A percentile compares a stretch with the other conserved stretches of the same genome.
These are phyloP conservation scores for Gaertneriomyces sp. DNA, from an alignment of 192 early-diverging fungal genomes.

Conservation along the genomic window DNA sequence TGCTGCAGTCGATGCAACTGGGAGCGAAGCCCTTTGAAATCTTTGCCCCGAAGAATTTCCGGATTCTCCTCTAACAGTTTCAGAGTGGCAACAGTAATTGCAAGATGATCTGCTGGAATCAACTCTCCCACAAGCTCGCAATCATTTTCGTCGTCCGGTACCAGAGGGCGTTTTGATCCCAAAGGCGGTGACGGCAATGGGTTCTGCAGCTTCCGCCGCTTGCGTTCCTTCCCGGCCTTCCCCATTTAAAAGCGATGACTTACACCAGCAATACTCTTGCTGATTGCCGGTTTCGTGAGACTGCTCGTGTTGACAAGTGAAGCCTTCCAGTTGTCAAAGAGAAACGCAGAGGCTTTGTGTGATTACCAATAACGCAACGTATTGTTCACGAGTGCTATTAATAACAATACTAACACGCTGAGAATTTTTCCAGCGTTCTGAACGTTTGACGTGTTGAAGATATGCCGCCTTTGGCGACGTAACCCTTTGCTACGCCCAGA, in stretches of 20 bases:
- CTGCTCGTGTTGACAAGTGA: no score
- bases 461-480: no score
- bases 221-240: conserved; percentile 54
- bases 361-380: no score
- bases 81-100: conserved; percentile 47
- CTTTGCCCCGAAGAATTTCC: conserved; percentile 45
- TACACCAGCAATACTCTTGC: no score
- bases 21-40: conserved; percentile 51
- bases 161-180: not conserved
- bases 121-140: conserved; percentile 4
- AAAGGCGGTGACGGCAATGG: not conserved
- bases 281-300: no score
- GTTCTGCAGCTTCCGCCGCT: conserved; percentile 49
- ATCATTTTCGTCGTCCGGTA: not conserved
- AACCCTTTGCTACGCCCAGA: no score
- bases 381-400: no score
- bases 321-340: no score
- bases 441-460: no score
- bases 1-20: conserved; percentile 48
- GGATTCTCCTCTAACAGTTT: conserved; percentile 40
- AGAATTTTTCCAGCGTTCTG: no score
- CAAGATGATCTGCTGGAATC: conserved; percentile 34
- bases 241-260: conserved; percentile 43
- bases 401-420: no score
- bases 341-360: no score